phyloP scores from a whole-genome alignment of 768 basidiomycete species.

The Filobasidium wieringae region DNA sequence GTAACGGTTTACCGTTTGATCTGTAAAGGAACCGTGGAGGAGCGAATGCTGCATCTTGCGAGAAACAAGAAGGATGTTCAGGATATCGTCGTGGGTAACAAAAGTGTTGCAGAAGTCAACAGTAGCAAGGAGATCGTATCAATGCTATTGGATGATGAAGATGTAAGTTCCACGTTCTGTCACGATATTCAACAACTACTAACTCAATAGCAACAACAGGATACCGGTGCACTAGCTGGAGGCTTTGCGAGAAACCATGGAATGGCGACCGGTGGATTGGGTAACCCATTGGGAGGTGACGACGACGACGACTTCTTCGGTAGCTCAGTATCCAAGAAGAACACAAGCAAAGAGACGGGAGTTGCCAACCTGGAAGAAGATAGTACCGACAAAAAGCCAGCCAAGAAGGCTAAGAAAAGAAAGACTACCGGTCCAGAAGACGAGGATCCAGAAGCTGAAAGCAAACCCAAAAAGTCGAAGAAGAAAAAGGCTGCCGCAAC shows the following conservation, averaged over 20 bases:
- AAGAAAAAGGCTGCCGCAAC: slow-evolving; percentile 1
- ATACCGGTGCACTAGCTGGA: not conserved
- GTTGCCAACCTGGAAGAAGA: not conserved
- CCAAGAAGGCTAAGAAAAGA: not conserved
- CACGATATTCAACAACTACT: not conserved
- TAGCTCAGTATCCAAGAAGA: not conserved
- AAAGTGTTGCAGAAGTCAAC: slow-evolving; percentile 80
- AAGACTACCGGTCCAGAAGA: not conserved
- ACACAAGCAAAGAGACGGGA: not conserved
- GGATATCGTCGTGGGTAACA: slow-evolving; percentile 97
- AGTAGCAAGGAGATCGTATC: slow-evolving; percentile 96
- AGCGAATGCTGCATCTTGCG: slow-evolving; percentile 90
- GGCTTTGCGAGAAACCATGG: not conserved
- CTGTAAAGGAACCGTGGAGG: slow-evolving; percentile 52
- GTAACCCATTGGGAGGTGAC: not conserved
- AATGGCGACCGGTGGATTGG: not conserved
- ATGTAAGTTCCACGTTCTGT: not conserved
- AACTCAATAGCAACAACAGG: not conserved
- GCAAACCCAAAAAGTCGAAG: not conserved
- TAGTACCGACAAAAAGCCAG: not conserved
- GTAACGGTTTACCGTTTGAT: slow-evolving; percentile 93
- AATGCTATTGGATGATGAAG: slow-evolving; percentile 84
- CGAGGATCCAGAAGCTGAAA: not conserved
- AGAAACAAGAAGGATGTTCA: slow-evolving; percentile 97
- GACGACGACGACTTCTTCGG: slow-evolving; percentile 1